Base-by-base conservation (phyloP, 139 green algal species). In the Chlamydomonas asymmetrica region DNA sequence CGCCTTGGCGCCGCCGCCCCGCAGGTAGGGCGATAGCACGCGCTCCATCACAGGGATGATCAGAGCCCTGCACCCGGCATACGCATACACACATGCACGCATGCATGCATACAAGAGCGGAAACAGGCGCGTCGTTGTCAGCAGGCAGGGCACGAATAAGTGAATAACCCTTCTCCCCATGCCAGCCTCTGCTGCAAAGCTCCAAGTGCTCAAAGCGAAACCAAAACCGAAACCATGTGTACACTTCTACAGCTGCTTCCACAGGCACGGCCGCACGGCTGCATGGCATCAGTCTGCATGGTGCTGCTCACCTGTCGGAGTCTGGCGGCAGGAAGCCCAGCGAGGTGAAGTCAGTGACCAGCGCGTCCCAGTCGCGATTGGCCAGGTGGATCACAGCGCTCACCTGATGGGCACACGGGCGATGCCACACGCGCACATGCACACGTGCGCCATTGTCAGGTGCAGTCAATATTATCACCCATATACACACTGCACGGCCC, bases 291-390 rank as follows among this genome's bases (percentile, higher is more conserved):
- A n/a, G n/a, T n/a, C n/a, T n/a, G n/a, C n/a, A n/a, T n/a, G n/a
- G n/a, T n/a, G n/a, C n/a, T n/a, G n/a, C n/a, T n/a, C n/a, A n/a
- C n/a, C n/a, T 23, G 59, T 76, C 70, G 10, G 29, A 8, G 39
- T 48, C 27, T 18, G 5, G 3, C 2, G 92, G 91, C 68, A 97
- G 82, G 81, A 97, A 94, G 31, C 84, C 87, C 32, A 97, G 81
- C 0, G 79, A 80, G 10, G 95, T 82, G 80, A 97, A 97, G 80
- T 97, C 93, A 38, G 91, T 86, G 29, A 94, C 86, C 8, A 97
- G 88, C 2, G 82, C 75, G 34, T 82, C 73, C 83, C 89, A 97
- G 74, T 93, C 89, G 3, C 87, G 71, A 87, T 97, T 97, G 64
- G 85, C 88, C 23, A 94, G 81, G 84, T 97, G 92, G 49, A 97